phyloP scores from a whole-genome alignment of 768 basidiomycete genomes.

The Porphyrellus cyaneotinctus region DNA sequence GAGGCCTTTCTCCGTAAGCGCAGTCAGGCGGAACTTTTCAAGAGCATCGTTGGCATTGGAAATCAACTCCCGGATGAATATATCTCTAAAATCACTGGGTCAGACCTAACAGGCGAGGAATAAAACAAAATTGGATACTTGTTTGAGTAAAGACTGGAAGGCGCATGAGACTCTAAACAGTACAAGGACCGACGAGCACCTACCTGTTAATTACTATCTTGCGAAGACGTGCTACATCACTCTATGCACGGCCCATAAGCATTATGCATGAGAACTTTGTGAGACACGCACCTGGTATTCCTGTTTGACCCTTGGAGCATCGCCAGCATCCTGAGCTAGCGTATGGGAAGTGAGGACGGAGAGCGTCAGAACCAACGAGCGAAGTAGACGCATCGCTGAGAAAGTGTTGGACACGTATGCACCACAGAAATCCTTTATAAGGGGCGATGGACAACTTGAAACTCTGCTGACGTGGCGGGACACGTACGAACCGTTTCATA shows the following conservation, averaged over 20 bases:
- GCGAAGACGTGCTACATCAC: conserved; percentile 88
- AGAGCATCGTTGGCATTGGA: conserved; percentile 97
- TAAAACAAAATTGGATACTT: conserved; percentile 40
- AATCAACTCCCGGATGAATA: conserved; percentile 85
- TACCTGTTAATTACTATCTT: conserved; percentile 91
- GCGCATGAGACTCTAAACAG: conserved; percentile 7
- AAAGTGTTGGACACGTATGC: neutral
- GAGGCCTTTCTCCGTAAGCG: conserved; percentile 71
- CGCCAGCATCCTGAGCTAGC: conserved; percentile 45
- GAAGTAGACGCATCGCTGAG: conserved; percentile 55
- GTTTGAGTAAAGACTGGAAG: conserved; percentile 73
- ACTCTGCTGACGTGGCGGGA: too few species aligned
- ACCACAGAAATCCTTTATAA: neutral
- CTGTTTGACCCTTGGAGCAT: conserved; percentile 51
- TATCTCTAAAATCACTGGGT: conserved; percentile 47
- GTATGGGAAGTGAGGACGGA: conserved; percentile 42
- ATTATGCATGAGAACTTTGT: neutral
- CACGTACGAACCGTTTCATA: too few species aligned
- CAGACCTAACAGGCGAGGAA: neutral
- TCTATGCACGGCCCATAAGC: conserved; percentile 46
- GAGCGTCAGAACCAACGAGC: conserved; percentile 46
- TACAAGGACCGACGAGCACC: conserved; percentile 7
- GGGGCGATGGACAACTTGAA: too few species aligned
- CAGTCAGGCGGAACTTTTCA: conserved; percentile 85
- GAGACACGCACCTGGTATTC: conserved; percentile 59